Conservation (phyloP, 805 yeast genomes). For the Hanseniaspora valbyensis region DNA sequence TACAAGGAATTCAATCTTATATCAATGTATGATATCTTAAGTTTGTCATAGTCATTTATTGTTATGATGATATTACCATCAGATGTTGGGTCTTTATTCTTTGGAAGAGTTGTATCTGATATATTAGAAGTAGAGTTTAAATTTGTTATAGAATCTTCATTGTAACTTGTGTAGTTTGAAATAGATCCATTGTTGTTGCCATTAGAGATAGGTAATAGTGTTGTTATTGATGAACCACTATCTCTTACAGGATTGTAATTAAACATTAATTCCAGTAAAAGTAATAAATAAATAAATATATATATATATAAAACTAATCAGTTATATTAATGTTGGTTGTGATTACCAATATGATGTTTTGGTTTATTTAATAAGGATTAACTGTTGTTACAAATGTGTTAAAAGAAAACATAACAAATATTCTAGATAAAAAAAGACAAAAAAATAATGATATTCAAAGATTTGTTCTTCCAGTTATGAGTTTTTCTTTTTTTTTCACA, state of each 20-base stretch:
- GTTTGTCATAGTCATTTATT: conserved; percentile 5
- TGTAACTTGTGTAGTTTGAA: neutral
- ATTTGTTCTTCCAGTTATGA: too few species aligned
- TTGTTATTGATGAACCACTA: conserved; percentile 7
- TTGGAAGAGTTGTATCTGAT: neutral
- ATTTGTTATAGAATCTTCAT: neutral
- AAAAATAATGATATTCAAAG: too few species aligned
- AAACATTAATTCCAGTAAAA: too few species aligned
- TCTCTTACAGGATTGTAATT: conserved; percentile 12
- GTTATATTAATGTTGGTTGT: too few species aligned
- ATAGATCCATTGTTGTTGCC: neutral
- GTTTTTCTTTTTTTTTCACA: too few species aligned
- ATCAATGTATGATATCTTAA: conserved; percentile 26
- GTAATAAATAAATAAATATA: too few species aligned
- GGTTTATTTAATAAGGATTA: too few species aligned
- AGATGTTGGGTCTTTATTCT: conserved; percentile 13
- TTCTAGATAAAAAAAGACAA: too few species aligned
- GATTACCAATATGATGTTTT: too few species aligned
- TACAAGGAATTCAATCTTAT: conserved; percentile 31
- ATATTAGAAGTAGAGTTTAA: neutral
- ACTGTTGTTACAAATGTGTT: too few species aligned
- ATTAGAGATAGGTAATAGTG: neutral
- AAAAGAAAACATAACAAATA: too few species aligned
- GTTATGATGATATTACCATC: conserved; percentile 12
- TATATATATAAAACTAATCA: too few species aligned